A percentile compares a stretch with the other conserved stretches of the same genome.
phyloP scores from a whole-genome alignment of 2,329 filamentous ascomycete species.

The Fusarium coicis region DNA sequence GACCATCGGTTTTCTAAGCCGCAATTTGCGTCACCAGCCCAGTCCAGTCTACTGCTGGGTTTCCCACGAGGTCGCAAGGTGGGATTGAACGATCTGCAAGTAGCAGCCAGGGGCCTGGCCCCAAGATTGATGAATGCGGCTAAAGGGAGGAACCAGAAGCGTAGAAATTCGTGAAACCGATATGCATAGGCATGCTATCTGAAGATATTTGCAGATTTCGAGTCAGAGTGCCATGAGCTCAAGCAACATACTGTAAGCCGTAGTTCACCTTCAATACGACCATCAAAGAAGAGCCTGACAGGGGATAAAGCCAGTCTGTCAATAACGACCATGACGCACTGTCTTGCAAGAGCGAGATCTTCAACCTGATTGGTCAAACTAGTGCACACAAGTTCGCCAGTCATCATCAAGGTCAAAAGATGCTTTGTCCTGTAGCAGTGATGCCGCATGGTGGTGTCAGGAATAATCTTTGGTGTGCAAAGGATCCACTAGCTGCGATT shows the following conservation, averaged over 20 bases:
- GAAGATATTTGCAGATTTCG: not conserved
- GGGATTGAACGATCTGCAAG: constrained; percentile 44
- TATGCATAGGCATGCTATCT: not conserved
- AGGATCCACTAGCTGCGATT: constrained; percentile 40
- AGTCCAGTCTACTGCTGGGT: constrained; percentile 27
- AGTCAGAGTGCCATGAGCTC: constrained; percentile 5
- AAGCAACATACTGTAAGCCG: not conserved
- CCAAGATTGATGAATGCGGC: constrained; percentile 33
- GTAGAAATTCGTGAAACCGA: constrained; percentile 13
- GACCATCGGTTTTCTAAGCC: constrained; percentile 16
- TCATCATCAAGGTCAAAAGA: constrained; percentile 22
- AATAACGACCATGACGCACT: constrained; percentile 6
- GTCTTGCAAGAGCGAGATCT: constrained; percentile 3
- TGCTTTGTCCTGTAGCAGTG: constrained; percentile 15
- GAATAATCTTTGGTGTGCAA: constrained; percentile 46
- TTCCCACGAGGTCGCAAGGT: constrained; percentile 35
- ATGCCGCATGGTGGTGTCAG: constrained; percentile 38
- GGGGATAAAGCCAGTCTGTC: constrained; percentile 14
- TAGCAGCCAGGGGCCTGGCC: constrained; percentile 42
- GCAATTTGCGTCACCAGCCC: constrained; percentile 40
- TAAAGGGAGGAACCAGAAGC: constrained; percentile 33
- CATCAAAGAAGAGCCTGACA: not conserved
- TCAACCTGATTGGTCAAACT: constrained; percentile 18
- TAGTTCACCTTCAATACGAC: not conserved
- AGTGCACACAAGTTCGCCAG: constrained; percentile 14